phyloP scores from a whole-genome alignment of 2,329 filamentous ascomycete genomes.

The Aciculosporium take region DNA sequence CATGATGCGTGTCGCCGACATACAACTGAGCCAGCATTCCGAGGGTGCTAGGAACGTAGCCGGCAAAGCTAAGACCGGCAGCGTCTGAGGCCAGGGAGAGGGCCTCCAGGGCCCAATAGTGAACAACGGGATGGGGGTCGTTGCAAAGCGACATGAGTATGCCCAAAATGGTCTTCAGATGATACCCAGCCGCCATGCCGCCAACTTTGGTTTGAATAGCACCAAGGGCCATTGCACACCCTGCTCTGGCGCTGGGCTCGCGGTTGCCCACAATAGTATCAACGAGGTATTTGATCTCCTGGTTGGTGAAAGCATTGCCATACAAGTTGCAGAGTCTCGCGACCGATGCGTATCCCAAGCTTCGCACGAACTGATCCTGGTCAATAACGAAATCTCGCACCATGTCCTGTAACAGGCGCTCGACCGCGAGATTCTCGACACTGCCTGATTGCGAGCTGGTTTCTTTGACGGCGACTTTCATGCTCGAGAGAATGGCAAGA shows the following conservation, averaged over 20 bases:
- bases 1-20: slow-evolving; percentile 78
- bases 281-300: slow-evolving; percentile 79
- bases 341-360: slow-evolving; percentile 69
- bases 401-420: slow-evolving; percentile 71
- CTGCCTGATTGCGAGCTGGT: slow-evolving; percentile 59
- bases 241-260: slow-evolving; percentile 83
- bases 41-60: slow-evolving; percentile 77
- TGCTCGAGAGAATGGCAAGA: slow-evolving; percentile 61
- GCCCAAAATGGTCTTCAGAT: slow-evolving; percentile 92
- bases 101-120: slow-evolving; percentile 91
- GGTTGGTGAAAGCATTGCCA: slow-evolving; percentile 77
- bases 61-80: slow-evolving; percentile 80
- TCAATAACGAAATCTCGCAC: slow-evolving; percentile 61
- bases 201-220: slow-evolving; percentile 91
- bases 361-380: slow-evolving; percentile 73
- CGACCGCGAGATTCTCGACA: slow-evolving; percentile 59
- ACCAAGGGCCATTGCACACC: slow-evolving; percentile 85
- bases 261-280: slow-evolving; percentile 90
- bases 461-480: slow-evolving; percentile 76
- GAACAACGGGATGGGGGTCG: slow-evolving; percentile 86
- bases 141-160: slow-evolving; percentile 97
- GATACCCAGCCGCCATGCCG: slow-evolving; percentile 92
- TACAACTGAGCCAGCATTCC: slow-evolving; percentile 93
- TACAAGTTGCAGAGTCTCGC: slow-evolving; percentile 73
- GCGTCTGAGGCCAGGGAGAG: slow-evolving; percentile 78